Evolutionary conservation across 768 basidiomycete species (phyloP).

Genomic region (Tephrocybe sp.): DNA sequence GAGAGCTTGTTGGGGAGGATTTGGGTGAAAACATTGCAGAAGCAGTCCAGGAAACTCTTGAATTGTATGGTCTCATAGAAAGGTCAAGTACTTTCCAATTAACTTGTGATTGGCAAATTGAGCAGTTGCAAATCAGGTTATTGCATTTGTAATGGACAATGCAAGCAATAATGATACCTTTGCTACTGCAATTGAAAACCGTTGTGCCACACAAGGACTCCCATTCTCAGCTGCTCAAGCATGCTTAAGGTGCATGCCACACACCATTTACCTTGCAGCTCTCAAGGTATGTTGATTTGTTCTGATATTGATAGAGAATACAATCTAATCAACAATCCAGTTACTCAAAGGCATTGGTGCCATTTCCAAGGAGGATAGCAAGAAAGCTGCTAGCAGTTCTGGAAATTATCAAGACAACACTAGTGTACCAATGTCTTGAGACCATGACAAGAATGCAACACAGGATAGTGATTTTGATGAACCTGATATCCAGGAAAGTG

Average conservation of each 20-base stretch:
- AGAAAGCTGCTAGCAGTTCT: neutral
- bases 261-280: constrained; percentile 37
- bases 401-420: neutral
- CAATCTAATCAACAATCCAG: too few relatives aligned
- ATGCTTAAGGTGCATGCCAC: constrained; percentile 36
- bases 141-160: constrained; percentile 35
- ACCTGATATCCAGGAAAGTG: too few relatives aligned
- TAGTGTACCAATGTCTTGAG: neutral
- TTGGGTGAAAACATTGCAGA: too few relatives aligned
- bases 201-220: constrained; percentile 18
- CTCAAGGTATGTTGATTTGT: too few relatives aligned
- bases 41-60: too few relatives aligned
- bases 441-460: neutral
- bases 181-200: constrained; percentile 18
- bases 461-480: neutral
- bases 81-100: too few relatives aligned
- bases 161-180: constrained; percentile 38
- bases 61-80: too few relatives aligned
- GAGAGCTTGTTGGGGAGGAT: too few relatives aligned
- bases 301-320: too few relatives aligned
- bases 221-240: constrained; percentile 22
- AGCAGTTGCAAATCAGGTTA: constrained; percentile 25
- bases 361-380: neutral
- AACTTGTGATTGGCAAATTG: too few relatives aligned
- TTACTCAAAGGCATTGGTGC: too few relatives aligned